A percentile compares a stretch with the other conserved stretches of the same genome.
These are phyloP conservation scores for Cyclotella distinguenda DNA, from an alignment of 108 stramenopile genomes.

Conservation along the genomic window DNA sequence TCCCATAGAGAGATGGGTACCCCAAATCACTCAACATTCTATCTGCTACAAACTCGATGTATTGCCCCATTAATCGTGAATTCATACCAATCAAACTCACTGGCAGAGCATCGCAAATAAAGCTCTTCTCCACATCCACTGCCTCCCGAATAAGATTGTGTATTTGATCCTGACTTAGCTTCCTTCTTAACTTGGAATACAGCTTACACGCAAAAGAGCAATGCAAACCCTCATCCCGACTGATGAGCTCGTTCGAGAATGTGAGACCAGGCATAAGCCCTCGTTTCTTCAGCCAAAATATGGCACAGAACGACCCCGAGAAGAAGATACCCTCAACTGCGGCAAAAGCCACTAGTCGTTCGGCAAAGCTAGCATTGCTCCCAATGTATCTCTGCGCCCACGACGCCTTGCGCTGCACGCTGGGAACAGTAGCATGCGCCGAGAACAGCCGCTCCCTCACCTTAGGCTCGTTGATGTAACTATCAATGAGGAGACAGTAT, in stretches of 20 bases:
- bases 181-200: slow-evolving; percentile 90
- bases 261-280: slow-evolving; percentile 91
- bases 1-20: slow-evolving; percentile 70
- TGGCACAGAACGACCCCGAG: slow-evolving; percentile 88
- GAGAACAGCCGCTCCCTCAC: slow-evolving; percentile 70
- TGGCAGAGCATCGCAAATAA: slow-evolving; percentile 90
- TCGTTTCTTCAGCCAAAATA: slow-evolving; percentile 92
- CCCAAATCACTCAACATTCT: slow-evolving; percentile 77
- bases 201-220: slow-evolving; percentile 96
- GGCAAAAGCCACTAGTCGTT: slow-evolving; percentile 89
- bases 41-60: slow-evolving; percentile 93
- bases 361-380: slow-evolving; percentile 71
- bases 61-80: slow-evolving; percentile 83
- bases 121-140: slow-evolving; percentile 87
- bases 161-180: slow-evolving; percentile 74
- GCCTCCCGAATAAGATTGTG: slow-evolving; percentile 85
- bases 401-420: slow-evolving; percentile 79
- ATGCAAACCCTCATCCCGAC: slow-evolving; percentile 91
- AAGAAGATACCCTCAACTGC: slow-evolving; percentile 94
- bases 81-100: slow-evolving; percentile 94
- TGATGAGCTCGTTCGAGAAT: slow-evolving; percentile 92
- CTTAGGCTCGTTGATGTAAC: slow-evolving; percentile 76
- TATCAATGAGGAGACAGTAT: slow-evolving; percentile 86
- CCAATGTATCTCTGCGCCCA: slow-evolving; percentile 87
- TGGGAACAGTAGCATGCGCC: slow-evolving; percentile 74